These are phyloP conservation scores for Russula sp. DNA, from an alignment of 768 basidiomycete genomes.

Conservation along the genomic window DNA sequence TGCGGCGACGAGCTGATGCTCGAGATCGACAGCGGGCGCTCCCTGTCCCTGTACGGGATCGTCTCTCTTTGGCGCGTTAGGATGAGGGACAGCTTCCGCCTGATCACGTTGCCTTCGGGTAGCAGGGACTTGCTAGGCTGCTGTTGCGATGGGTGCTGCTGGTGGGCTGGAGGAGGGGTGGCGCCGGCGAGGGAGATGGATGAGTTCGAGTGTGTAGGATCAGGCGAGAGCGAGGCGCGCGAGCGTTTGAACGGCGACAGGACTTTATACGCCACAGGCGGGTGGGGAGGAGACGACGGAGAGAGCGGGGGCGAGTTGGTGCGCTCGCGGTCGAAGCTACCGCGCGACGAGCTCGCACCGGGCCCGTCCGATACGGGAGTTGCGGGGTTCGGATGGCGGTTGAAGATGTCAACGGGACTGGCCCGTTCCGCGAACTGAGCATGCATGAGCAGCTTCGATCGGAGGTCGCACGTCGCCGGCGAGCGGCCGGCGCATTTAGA, in stretches of 20 bases:
- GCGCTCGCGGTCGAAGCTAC: slow-evolving; percentile 18
- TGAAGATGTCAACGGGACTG: slow-evolving; percentile 49
- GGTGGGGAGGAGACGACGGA: slow-evolving; percentile 16
- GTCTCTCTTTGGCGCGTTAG: slow-evolving; percentile 30
- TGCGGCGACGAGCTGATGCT: slow-evolving; percentile 39
- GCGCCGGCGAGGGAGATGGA: slow-evolving; percentile 16
- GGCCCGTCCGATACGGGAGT: slow-evolving; percentile 10
- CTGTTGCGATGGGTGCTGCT: not conserved
- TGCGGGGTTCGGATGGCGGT: slow-evolving; percentile 40
- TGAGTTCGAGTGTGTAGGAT: slow-evolving; percentile 22
- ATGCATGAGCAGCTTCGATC: slow-evolving; percentile 70
- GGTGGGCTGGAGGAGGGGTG: not conserved
- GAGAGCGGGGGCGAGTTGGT: slow-evolving; percentile 1
- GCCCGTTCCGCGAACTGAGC: slow-evolving; percentile 73
- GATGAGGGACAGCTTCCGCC: slow-evolving; percentile 35
- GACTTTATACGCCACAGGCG: slow-evolving; percentile 27
- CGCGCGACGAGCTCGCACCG: slow-evolving; percentile 18
- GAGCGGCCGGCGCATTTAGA: slow-evolving; percentile 67
- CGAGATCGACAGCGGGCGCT: slow-evolving; percentile 47
- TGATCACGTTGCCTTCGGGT: slow-evolving; percentile 17
- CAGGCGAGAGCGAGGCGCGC: slow-evolving; percentile 12
- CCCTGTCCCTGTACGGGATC: slow-evolving; percentile 33
- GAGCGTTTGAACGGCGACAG: slow-evolving; percentile 26
- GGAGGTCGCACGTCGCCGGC: slow-evolving; percentile 75
- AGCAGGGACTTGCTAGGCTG: not conserved